phyloP scores from a whole-genome alignment of 2,329 filamentous ascomycete genomes.

The Ascochyta pisi region DNA sequence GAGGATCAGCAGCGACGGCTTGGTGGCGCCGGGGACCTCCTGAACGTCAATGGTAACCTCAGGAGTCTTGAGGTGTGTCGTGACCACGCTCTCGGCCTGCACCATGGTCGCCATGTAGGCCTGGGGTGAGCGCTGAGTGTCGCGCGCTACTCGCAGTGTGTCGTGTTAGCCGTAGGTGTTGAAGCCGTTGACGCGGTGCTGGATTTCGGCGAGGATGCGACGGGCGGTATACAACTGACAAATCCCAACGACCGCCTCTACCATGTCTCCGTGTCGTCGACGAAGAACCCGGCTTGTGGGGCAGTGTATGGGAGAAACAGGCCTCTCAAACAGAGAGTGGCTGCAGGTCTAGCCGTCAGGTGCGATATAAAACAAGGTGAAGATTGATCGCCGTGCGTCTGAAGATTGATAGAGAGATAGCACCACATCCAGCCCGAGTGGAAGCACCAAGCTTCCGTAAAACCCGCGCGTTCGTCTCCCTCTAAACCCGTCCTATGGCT shows the following conservation, averaged over 20 bases:
- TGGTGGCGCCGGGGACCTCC: conserved; percentile 39
- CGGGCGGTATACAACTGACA: conserved; percentile 49
- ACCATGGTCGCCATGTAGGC: conserved; percentile 49
- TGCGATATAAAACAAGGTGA: conserved; percentile 38
- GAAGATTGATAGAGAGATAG: conserved; percentile 44
- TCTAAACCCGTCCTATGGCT: conserved; percentile 47
- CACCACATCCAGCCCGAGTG: conserved; percentile 39
- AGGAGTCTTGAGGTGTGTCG: conserved; percentile 39
- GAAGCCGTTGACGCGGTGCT: conserved; percentile 52
- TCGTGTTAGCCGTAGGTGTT: conserved; percentile 49
- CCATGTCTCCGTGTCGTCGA: conserved; percentile 45
- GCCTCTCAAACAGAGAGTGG: conserved; percentile 31
- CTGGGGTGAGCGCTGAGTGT: conserved; percentile 22
- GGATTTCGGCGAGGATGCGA: conserved; percentile 49
- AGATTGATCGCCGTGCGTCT: conserved; percentile 42
- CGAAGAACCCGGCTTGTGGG: conserved; percentile 30
- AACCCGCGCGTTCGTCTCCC: conserved; percentile 39
- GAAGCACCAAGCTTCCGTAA: conserved; percentile 43
- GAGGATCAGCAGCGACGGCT: conserved; percentile 61
- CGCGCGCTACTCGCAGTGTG: conserved; percentile 20
- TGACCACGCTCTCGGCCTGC: conserved; percentile 42
- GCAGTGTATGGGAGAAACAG: conserved; percentile 35
- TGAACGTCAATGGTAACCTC: conserved; percentile 44
- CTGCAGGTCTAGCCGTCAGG: conserved; percentile 30
- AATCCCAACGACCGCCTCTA: conserved; percentile 39